Evolutionary conservation across 768 basidiomycete genomes (phyloP), one percentile per base, ranked within the genome.

Genomic region (Sarcodon sp.): DNA sequence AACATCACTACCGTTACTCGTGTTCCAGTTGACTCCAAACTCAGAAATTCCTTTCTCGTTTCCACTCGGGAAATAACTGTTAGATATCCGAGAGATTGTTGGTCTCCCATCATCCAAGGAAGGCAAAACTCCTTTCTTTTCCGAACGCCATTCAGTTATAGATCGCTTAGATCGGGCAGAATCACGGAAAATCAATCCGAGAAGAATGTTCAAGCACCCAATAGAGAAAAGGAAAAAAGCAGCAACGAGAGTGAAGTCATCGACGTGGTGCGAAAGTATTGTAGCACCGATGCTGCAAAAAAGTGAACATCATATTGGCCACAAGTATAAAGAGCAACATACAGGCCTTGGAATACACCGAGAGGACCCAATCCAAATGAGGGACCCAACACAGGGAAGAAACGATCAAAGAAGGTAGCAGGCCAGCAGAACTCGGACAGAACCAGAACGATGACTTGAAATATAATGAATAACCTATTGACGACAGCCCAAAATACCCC

Each of bases 401-500:
- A 92, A 35, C 76, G 76, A 59, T 79, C 72, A 65, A 94, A 94
- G 71, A 90, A 86, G 32, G 68, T 59, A 7, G 74, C 64, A 9
- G 88, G 88, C 76, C 87, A 86, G 53, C 85, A 80, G 50, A 91
- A 52, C 64, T 96, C 92, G 48, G 90, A 85, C 49, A 91, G 64
- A 52, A 91, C 64, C 57, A 94, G 79, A 33, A 89, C 70, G 57
- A 91, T 62, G 51, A 83, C 76, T 68, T 92, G 86, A 63, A 86
- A 80, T 52, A 91, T 77, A 62, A 94, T 88, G 62, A 94, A 76
- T 48, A 94, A 72, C 51, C 87, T 73, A 64, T 89, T 88, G 53
- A 93, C 68, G 52, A 94, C 80, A 4, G 87, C 86, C 87, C 90
- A 96, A 66, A 96, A 94, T 7, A 78, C 76, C 27, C 91, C 91